phyloP scores from a whole-genome alignment of 2,329 filamentous ascomycete species.

The Xylariaceae sp. region DNA sequence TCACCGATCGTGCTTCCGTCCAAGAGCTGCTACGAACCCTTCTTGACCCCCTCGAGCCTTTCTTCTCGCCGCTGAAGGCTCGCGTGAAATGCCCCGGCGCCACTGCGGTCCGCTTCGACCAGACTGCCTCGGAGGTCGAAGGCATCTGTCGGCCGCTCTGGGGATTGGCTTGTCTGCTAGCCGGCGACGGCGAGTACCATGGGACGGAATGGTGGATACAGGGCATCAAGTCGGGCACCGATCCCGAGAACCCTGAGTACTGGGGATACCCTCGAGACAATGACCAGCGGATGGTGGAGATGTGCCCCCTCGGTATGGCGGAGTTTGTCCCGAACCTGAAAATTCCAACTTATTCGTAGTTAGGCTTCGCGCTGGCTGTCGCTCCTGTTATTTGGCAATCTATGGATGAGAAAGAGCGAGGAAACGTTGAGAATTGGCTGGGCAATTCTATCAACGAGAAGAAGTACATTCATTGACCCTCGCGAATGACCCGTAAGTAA shows the following conservation, averaged over 20 bases:
- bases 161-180: slow-evolving; percentile 72
- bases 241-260: slow-evolving; percentile 70
- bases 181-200: slow-evolving; percentile 66
- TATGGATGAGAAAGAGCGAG: slow-evolving; percentile 62
- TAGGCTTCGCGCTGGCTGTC: slow-evolving; percentile 71
- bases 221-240: slow-evolving; percentile 70
- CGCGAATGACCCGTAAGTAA: slow-evolving; percentile 29
- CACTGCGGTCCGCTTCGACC: slow-evolving; percentile 76
- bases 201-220: slow-evolving; percentile 69
- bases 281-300: slow-evolving; percentile 84
- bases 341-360: slow-evolving; percentile 1
- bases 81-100: slow-evolving; percentile 68
- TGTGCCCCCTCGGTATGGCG: slow-evolving; percentile 72
- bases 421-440: slow-evolving; percentile 72
- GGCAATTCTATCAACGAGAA: slow-evolving; percentile 77
- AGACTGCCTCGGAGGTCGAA: slow-evolving; percentile 76
- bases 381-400: slow-evolving; percentile 68
- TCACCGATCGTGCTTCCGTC: slow-evolving; percentile 57
- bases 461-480: slow-evolving; percentile 52
- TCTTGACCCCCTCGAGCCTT: slow-evolving; percentile 70
- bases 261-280: slow-evolving; percentile 78
- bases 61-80: slow-evolving; percentile 69
- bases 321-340: not conserved
- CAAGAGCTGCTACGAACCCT: slow-evolving; percentile 64
- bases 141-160: slow-evolving; percentile 75